Evolutionary conservation across 202 grass and related monocot species (phyloP), one percentile per base, ranked within the genome.

Genomic region (Zizania palustris): DNA sequence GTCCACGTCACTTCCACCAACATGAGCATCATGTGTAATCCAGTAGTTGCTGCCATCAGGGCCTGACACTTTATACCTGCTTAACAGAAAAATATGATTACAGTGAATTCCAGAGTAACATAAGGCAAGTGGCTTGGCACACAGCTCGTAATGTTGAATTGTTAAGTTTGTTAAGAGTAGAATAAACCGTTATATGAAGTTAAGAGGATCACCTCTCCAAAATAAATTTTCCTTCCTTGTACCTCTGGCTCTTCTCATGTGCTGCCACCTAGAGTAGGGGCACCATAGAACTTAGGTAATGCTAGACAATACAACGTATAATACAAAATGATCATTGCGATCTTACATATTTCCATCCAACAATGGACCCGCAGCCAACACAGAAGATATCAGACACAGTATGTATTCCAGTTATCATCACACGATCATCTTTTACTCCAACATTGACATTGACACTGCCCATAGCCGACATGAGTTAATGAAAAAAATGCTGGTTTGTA

Each of bases 321-420:
- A 10, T 57, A 74, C 41, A 62, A 61, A 51, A 80, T 61, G 65
- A 72, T 14, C 49, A 43, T 51, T 61, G 71, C 36, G 11, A 18
- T 60, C 89, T 90, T 96, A 99, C 96, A 79, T 99, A 99, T 99
- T 99, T 99, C 96, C 96, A 99, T 74, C 96, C 96, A 87, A 99
- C 92, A 85, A 96, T 84, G 36, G 96, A 89, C 48, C 96, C 96
- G 63, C 92, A 99, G 67, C 96, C 92, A 92, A 98, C 85, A 89
- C 96, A 99, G 81, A 99, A 96, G 78, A 99, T 93, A 68, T 99
- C 96, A 71, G 51, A 96, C 73, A 99, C 96, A 21, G 90, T 99
- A 76, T 99, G 96, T 87, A 96, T 66, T 67, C 96, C 96, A 13
- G 96, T 99, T 1, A 90, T 87, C 96, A 99, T 99, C 85, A 89